Base-by-base conservation (phyloP, 1,284 basidiomycete species). In the Tetrapyrgos nigripes region DNA sequence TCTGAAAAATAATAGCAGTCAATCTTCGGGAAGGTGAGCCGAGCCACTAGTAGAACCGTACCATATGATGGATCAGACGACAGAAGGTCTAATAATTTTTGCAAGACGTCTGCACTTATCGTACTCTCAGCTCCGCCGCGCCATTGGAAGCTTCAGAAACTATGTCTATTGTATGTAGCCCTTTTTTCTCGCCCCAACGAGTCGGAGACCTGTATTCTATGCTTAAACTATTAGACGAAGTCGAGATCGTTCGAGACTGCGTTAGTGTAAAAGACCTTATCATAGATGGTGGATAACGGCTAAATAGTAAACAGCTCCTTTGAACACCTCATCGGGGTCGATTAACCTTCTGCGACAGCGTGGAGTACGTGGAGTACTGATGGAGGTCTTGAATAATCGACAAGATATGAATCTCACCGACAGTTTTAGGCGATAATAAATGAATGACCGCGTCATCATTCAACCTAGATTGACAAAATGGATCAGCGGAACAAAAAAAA, bases 201-300 rank as follows among this genome's bases (percentile, higher is more conserved):
- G n/a, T n/a, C n/a, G n/a, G n/a, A n/a, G n/a, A n/a, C n/a, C n/a
- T n/a, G n/a, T n/a, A n/a, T n/a, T n/a, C n/a, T n/a, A n/a, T n/a
- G n/a, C n/a, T n/a, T n/a, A n/a, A n/a, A n/a, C n/a, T n/a, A n/a
- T n/a, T n/a, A n/a, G n/a, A n/a, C n/a, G n/a, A n/a, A n/a, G n/a
- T n/a, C n/a, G n/a, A n/a, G n/a, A n/a, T n/a, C n/a, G n/a, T n/a
- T n/a, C n/a, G n/a, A n/a, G n/a, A n/a, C n/a, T n/a, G n/a, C n/a
- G n/a, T n/a, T n/a, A 21, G n/a, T 2, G 21, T 24, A 19, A 8
- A 33, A 17, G 27, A 48, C 63, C 78, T 57, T 66, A 87, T 87
- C 59, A 84, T 68, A n/a, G 86, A 81, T 24, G 91, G 71, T 0
- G n/a, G n/a, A 84, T 85, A 0, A 85, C 68, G 24, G 87, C 62